Evolutionary conservation across 768 basidiomycete species (phyloP).

Genomic region (Russula olivacea): DNA sequence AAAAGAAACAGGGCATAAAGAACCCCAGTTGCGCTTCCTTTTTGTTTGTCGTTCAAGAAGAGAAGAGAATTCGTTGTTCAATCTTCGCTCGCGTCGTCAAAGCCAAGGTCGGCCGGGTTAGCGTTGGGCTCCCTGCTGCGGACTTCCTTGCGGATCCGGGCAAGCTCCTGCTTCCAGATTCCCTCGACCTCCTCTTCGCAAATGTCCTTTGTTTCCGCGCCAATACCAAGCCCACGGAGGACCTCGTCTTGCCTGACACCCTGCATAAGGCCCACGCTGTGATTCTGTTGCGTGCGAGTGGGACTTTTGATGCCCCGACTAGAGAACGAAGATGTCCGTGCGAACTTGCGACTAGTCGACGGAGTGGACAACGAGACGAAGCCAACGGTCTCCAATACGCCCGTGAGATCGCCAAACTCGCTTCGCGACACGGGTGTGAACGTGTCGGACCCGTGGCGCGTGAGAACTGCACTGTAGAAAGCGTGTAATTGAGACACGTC

Average conservation of each 20-base stretch:
- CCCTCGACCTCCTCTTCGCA: constrained; percentile 46
- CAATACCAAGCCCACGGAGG: constrained; percentile 60
- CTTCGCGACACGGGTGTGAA: constrained; percentile 65
- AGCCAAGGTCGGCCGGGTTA: constrained; percentile 26
- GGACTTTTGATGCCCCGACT: constrained; percentile 28
- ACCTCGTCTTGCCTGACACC: constrained; percentile 64
- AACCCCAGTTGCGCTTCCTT: background rate
- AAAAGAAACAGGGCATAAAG: constrained; percentile 1
- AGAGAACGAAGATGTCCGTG: constrained; percentile 56
- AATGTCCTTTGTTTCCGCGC: constrained; percentile 33
- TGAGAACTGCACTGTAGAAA: constrained; percentile 57
- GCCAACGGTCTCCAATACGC: constrained; percentile 69
- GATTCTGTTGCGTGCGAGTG: constrained; percentile 25
- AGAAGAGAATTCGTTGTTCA: constrained; percentile 25
- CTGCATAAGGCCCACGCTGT: constrained; percentile 52
- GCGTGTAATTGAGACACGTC: constrained; percentile 57
- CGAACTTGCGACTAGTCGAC: constrained; percentile 40
- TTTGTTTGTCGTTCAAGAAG: constrained; percentile 28
- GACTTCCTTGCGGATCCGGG: constrained; percentile 41
- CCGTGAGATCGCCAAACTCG: constrained; percentile 69
- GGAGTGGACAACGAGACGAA: constrained; percentile 43
- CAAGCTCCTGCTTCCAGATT: constrained; percentile 50
- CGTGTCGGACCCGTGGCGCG: constrained; percentile 46
- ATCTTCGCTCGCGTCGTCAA: constrained; percentile 44
- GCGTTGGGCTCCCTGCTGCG: constrained; percentile 29